phyloP scores from a whole-genome alignment of 129 eudicot species.

The Sambucus nigra region DNA sequence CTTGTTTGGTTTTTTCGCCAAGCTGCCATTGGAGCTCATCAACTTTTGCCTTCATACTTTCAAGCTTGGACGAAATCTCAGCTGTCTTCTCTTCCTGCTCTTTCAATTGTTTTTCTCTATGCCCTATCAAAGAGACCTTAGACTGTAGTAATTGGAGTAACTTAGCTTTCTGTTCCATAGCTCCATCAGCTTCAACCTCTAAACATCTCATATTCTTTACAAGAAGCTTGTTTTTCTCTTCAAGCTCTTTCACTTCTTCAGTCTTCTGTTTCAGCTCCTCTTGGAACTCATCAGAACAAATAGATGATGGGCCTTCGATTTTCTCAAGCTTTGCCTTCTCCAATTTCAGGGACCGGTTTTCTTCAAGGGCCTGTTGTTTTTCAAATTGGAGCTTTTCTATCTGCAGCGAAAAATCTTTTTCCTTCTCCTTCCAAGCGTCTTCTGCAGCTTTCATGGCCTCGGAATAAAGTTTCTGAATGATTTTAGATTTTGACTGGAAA shows the following conservation, averaged over 20 bases:
- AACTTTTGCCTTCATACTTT: conserved; percentile 23
- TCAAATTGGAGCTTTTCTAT: conserved; percentile 41
- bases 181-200: conserved; percentile 38
- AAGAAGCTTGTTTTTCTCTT: conserved; percentile 28
- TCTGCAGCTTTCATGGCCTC: conserved; percentile 72
- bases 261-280: conserved; percentile 41
- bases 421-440: conserved; percentile 49
- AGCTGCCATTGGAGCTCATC: conserved; percentile 28
- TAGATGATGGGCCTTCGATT: conserved; percentile 11
- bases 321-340: conserved; percentile 34
- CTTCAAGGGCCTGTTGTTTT: conserved; percentile 45
- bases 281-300: conserved; percentile 30
- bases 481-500: conserved; percentile 39
- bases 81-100: conserved; percentile 34
- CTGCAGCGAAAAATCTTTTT: conserved; percentile 37
- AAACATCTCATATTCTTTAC: conserved; percentile 14
- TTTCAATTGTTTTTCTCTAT: conserved; percentile 40
- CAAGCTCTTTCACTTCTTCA: conserved; percentile 42
- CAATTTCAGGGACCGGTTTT: conserved; percentile 37
- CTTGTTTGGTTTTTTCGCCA: conserved; percentile 33
- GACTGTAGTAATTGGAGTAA: conserved; percentile 41
- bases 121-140: conserved; percentile 23
- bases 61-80: conserved; percentile 32
- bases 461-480: conserved; percentile 33
- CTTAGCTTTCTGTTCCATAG: conserved; percentile 36